Base-by-base conservation (phyloP, 257 asterid genomes). In the Lavandula angustifolia region DNA sequence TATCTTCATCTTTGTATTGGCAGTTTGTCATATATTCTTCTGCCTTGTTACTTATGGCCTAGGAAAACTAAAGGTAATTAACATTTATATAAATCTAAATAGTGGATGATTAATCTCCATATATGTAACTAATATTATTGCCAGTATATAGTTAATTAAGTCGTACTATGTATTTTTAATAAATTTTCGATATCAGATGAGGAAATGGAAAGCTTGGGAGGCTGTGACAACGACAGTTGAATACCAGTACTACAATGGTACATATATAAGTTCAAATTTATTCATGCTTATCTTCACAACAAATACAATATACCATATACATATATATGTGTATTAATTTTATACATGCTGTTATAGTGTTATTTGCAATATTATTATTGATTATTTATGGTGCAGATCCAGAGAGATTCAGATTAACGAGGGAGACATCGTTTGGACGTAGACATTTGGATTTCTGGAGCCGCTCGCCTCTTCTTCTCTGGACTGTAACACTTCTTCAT, bases 381-480 rank as follows among this genome's bases (percentile, higher is more conserved):
- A 56, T 7, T 62, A 48, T n/a, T 17, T 48, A 17, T 47, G 40
- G 7, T 43, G 37, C 81, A 92, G 98, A 92, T 74, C 97, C 98
- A 0, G 98, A 89, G 75, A 84, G 98, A 49, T 92, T 89, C 77
- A 83, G 98, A 64, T 89, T 92, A 63, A 95, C 98, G 0, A 85
- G 96, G 78, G 98, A 92, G 69, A 92, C 98, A 3, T 85, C 97
- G 11, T 92, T 92, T 62, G 98, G 98, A 12, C 84, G 92, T 60
- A 75, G 96, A 55, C 98, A 92, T 67, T 60, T 92, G 80, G 79
- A 81, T 62, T 92, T 78, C 68, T 92, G 98, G 98, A 87, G 85
- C 85, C 78, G 74, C 31, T 79, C 85, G 1, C 75, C 96, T 0
- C 4, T 89, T 61, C 84, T 92, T 6, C 77, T 92, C 9, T 92